These are phyloP conservation scores for Phytopythium mirpurense DNA, from an alignment of 352 stramenopile species.

Conservation along the genomic window DNA sequence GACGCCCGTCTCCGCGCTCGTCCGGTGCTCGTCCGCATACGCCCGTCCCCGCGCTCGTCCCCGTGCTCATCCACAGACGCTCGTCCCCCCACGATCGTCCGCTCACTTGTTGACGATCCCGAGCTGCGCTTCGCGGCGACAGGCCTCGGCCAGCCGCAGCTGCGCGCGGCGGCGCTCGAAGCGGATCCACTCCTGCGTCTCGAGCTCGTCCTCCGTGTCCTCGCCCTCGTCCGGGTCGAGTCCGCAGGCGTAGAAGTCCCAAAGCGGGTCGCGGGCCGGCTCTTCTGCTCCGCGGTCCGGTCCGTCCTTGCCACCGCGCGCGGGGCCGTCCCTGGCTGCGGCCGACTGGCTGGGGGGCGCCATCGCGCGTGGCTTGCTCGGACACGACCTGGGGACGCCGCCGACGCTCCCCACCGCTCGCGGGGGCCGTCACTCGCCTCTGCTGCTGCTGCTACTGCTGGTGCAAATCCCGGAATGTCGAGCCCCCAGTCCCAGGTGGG, in stretches of 20 bases:
- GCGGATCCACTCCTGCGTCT: slow-evolving; percentile 47
- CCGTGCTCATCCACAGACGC: too few relatives aligned
- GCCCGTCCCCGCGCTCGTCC: too few relatives aligned
- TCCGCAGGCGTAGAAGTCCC: slow-evolving; percentile 58
- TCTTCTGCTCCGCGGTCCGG: background rate
- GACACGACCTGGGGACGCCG: slow-evolving; percentile 14
- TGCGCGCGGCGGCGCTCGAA: slow-evolving; percentile 53
- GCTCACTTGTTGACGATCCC: slow-evolving; percentile 1
- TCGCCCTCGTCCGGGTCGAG: slow-evolving; percentile 36
- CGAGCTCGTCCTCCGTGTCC: slow-evolving; percentile 57
- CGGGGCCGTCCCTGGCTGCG: too few relatives aligned
- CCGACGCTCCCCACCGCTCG: slow-evolving; percentile 2
- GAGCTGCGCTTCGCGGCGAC: slow-evolving; percentile 25
- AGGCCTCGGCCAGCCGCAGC: slow-evolving; percentile 34
- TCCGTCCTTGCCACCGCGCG: background rate
- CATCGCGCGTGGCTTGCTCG: slow-evolving; percentile 1
- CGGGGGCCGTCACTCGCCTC: background rate
- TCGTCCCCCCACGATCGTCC: background rate
- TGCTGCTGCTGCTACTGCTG: background rate
- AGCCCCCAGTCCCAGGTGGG: background rate
- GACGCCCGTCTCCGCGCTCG: too few relatives aligned
- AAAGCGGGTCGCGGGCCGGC: slow-evolving; percentile 21
- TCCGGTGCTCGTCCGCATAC: too few relatives aligned
- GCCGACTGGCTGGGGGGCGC: background rate
- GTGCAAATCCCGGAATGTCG: slow-evolving; percentile 5